These are phyloP conservation scores for Botryotinia calthae DNA, from an alignment of 2,329 filamentous ascomycete genomes.

Conservation along the genomic window DNA sequence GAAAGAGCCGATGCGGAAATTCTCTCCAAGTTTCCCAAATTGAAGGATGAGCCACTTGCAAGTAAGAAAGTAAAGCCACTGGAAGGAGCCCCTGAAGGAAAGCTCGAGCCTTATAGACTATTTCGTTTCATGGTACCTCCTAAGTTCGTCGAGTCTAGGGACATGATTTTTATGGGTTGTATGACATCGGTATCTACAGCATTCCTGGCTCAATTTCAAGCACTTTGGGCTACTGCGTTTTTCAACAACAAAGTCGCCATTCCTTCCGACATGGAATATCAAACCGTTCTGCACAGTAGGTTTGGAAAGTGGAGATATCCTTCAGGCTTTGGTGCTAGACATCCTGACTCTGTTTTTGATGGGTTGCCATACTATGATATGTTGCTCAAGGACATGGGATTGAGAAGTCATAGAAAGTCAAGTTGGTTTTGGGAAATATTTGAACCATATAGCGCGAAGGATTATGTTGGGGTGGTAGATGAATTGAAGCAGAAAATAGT, in stretches of 20 bases:
- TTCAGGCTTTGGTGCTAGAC: slow-evolving; percentile 58
- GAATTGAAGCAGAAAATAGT: slow-evolving; percentile 40
- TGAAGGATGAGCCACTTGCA: slow-evolving; percentile 50
- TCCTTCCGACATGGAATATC: slow-evolving; percentile 45
- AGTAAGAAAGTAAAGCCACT: slow-evolving; percentile 48
- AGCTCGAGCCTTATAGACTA: slow-evolving; percentile 41
- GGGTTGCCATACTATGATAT: slow-evolving; percentile 70
- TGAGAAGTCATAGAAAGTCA: slow-evolving; percentile 54
- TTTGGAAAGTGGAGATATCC: slow-evolving; percentile 71
- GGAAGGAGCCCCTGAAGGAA: slow-evolving; percentile 25
- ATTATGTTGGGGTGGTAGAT: slow-evolving; percentile 46
- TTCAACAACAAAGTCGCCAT: slow-evolving; percentile 50
- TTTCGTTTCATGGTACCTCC: slow-evolving; percentile 50
- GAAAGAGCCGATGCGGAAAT: slow-evolving; percentile 53
- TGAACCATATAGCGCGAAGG: slow-evolving; percentile 45
- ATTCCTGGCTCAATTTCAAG: slow-evolving; percentile 48
- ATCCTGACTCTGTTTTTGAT: slow-evolving; percentile 74
- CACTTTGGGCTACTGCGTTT: slow-evolving; percentile 65
- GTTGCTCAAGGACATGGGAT: slow-evolving; percentile 62
- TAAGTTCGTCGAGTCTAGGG: slow-evolving; percentile 41
- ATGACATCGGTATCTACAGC: slow-evolving; percentile 46
- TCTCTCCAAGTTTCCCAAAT: slow-evolving; percentile 50
- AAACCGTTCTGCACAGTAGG: slow-evolving; percentile 62
- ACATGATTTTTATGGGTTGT: slow-evolving; percentile 48
- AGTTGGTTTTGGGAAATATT: slow-evolving; percentile 43